Base-by-base conservation (phyloP, 2,329 filamentous ascomycete genomes). In the Apiospora kogelbergensis region DNA sequence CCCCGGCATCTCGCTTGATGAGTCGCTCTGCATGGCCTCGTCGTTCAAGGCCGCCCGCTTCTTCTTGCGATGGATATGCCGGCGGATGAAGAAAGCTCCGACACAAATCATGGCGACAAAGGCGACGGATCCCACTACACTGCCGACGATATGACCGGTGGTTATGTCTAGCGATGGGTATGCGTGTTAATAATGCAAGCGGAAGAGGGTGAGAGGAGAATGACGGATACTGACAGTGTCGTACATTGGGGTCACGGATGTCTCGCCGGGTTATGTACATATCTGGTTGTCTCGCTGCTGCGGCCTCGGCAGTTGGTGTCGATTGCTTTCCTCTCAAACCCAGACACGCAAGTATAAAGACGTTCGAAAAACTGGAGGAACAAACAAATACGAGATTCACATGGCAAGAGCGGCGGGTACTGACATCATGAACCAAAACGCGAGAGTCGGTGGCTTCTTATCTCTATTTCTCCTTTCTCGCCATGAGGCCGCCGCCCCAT, bases 71-170 rank as follows among this genome's bases (percentile, higher is more conserved):
- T 20, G 41, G 3, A 60, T n/a, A 17, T 24, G 45, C 5, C 45
- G 6, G 7, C 65, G 26, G 26, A 48, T 22, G 30, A 44, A 48
- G 44, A 48, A 53, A 20, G 40, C 26, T 6, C 42, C 17, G 9
- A 41, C 10, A 3, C n/a, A n/a, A 13, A 66, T 24, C 24, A 66
- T 66, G 24, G 33, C 65, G 13, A 66, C n/a, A 2, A 66, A 40
- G 26, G 65, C 26, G 65, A 66, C n/a, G 48, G 48, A 44, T 37
- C 66, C 66, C 15, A 67, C 45, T 30, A 67, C 66, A 6, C 45
- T 66, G 15, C 17, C 65, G n/a, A 66, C 44, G 44, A 53, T 66
- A 30, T 17, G 40, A 10, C 44, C 40, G n/a, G 65, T 41, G 10
- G 6, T 37, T 46, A 48, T 53, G 17, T 46, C 65, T 66, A 30